Evolutionary conservation across 305 asterid species (phyloP).

Genomic region (Fraxinus floribunda): DNA sequence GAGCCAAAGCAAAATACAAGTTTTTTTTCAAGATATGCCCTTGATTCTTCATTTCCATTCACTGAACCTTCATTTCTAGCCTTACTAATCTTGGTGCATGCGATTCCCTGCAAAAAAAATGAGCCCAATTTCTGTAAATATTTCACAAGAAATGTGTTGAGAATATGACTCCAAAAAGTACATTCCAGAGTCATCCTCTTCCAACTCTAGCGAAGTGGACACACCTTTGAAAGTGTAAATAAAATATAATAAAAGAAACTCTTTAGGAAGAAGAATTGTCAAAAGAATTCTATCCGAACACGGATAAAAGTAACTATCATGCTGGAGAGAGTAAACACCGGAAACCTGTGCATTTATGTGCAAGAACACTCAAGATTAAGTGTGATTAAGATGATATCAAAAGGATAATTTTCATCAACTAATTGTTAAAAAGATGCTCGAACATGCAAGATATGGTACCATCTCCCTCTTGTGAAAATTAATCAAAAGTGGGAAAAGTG

Average conservation of each 20-base stretch:
- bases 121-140: constrained; percentile 16
- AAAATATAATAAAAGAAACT: neutral
- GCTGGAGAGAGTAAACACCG: constrained; percentile 10
- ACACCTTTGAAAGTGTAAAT: constrained; percentile 8
- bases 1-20: constrained; percentile 97
- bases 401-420: neutral
- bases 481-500: neutral
- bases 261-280: constrained; percentile 1
- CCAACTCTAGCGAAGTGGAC: constrained; percentile 12
- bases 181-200: neutral
- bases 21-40: constrained; percentile 86
- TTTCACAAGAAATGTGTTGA: constrained; percentile 5
- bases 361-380: neutral
- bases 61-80: constrained; percentile 60
- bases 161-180: neutral
- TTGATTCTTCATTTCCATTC: constrained; percentile 81
- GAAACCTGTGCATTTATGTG: neutral
- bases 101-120: constrained; percentile 73
- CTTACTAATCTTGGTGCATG: constrained; percentile 87
- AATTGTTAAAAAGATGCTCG: neutral
- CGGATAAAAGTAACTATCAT: constrained; percentile 1
- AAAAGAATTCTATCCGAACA: constrained; percentile 11
- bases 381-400: neutral
- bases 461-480: neutral
- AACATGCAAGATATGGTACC: neutral